Conservation (phyloP, 768 basidiomycete genomes). For the Rhodotorula toruloides region DNA sequence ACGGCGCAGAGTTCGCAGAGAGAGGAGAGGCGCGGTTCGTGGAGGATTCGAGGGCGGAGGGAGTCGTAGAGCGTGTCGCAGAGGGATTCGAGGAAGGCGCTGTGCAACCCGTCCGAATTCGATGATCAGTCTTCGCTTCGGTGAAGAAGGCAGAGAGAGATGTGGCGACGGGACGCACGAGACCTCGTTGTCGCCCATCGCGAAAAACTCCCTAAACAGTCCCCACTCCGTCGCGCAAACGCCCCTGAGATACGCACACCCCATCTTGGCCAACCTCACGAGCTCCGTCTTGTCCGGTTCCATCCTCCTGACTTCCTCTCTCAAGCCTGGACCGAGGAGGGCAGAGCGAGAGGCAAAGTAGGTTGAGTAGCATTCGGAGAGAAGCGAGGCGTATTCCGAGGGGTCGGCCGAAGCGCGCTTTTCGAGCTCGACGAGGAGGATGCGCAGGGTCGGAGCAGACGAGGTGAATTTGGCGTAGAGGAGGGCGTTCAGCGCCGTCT, state of each 20-base stretch:
- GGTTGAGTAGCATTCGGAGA: constrained; percentile 79
- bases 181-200: constrained; percentile 66
- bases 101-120: constrained; percentile 48
- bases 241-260: constrained; percentile 87
- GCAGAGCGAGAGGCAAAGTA: constrained; percentile 71
- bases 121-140: not conserved
- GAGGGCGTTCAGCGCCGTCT: constrained; percentile 71
- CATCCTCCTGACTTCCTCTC: constrained; percentile 74
- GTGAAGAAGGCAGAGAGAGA: not conserved
- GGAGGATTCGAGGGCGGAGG: constrained; percentile 87
- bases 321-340: constrained; percentile 66
- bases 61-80: constrained; percentile 95
- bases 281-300: constrained; percentile 74
- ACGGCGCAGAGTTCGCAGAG: constrained; percentile 96
- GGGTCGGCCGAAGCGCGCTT: constrained; percentile 65
- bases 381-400: constrained; percentile 64
- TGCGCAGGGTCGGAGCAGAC: constrained; percentile 64
- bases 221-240: constrained; percentile 84
- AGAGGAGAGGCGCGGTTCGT: constrained; percentile 77
- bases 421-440: constrained; percentile 74
- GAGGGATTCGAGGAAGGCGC: constrained; percentile 79
- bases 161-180: constrained; percentile 54
- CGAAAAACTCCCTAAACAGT: constrained; percentile 79
- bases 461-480: constrained; percentile 82
- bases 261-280: constrained; percentile 81